phyloP scores from a whole-genome alignment of 1,284 basidiomycete species.

The Psilocybe mexicana region DNA sequence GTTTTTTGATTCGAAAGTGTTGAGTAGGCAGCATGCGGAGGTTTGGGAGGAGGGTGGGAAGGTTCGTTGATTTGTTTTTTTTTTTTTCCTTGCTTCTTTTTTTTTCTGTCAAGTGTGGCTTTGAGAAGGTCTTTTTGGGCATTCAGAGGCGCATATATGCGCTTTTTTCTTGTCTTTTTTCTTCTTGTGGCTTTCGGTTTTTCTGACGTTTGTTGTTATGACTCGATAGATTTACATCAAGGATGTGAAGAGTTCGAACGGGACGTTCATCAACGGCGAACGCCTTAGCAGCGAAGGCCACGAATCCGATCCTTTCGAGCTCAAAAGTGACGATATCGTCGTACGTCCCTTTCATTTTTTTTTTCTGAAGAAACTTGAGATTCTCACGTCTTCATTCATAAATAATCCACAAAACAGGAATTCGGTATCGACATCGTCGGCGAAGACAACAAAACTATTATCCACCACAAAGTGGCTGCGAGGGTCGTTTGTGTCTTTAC shows the following conservation, averaged over 20 bases:
- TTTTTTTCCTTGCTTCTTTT: background rate
- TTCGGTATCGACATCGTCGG: conserved; percentile 99
- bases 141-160: too few species aligned
- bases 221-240: background rate
- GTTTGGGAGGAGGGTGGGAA: conserved; percentile 94
- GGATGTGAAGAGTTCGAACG: background rate
- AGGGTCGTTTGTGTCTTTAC: conserved; percentile 88
- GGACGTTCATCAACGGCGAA: conserved; percentile 79
- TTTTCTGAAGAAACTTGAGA: background rate
- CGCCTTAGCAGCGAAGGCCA: conserved; percentile 88
- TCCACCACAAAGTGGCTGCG: conserved; percentile 98
- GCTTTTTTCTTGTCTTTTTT: too few species aligned
- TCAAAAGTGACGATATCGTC: conserved; percentile 90
- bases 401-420: conserved; percentile 55
- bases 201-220: too few species aligned
- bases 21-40: conserved; percentile 95
- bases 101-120: too few species aligned
- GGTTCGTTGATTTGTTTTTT: conserved; percentile 43
- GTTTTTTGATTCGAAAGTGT: conserved; percentile 96
- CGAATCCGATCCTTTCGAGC: conserved; percentile 92
- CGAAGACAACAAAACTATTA: conserved; percentile 97
- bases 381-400: background rate
- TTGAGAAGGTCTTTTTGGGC: too few species aligned
- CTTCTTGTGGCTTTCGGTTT: too few species aligned
- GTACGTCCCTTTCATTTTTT: conserved; percentile 29